These are phyloP conservation scores for Hydnomerulius pinastri DNA, from an alignment of 768 basidiomycete genomes.

Conservation along the genomic window DNA sequence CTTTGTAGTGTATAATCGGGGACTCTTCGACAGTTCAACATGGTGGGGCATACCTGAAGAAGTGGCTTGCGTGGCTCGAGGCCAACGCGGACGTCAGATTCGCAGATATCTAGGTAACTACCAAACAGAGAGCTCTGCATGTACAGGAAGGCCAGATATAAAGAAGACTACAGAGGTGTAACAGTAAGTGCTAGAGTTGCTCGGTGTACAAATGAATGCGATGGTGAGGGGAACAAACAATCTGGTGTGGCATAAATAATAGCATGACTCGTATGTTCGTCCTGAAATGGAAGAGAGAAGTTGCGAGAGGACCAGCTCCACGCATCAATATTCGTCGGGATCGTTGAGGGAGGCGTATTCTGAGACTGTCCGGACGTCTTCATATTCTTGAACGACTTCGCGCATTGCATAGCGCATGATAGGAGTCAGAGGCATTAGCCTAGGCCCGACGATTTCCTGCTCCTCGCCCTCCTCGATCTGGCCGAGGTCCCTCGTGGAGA, in stretches of 20 bases:
- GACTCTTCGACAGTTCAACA: slow-evolving; percentile 90
- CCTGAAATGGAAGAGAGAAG: neutral
- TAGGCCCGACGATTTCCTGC: slow-evolving; percentile 68
- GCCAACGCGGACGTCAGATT: slow-evolving; percentile 88
- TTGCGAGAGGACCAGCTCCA: slow-evolving; percentile 8
- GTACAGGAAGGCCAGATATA: neutral
- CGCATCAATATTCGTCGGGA: slow-evolving; percentile 65
- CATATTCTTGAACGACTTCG: slow-evolving; percentile 81
- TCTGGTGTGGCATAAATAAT: neutral
- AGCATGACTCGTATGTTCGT: neutral
- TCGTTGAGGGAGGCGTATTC: slow-evolving; percentile 75
- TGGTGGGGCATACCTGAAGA: slow-evolving; percentile 81
- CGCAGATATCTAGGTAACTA: slow-evolving; percentile 51
- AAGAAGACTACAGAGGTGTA: neutral
- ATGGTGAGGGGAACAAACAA: slow-evolving; percentile 10
- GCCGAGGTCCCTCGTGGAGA: slow-evolving; percentile 43
- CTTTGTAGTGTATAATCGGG: slow-evolving; percentile 79
- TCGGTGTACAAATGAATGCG: slow-evolving; percentile 10
- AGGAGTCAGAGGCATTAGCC: slow-evolving; percentile 73
- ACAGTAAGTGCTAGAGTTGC: neutral
- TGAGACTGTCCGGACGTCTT: slow-evolving; percentile 71
- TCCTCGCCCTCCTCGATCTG: slow-evolving; percentile 53
- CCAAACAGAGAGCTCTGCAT: neutral
- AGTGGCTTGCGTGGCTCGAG: slow-evolving; percentile 92
- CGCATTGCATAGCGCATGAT: slow-evolving; percentile 86